Evolutionary conservation across 1,139 yeast species (phyloP).

Genomic region (Taphrina pruni): DNA sequence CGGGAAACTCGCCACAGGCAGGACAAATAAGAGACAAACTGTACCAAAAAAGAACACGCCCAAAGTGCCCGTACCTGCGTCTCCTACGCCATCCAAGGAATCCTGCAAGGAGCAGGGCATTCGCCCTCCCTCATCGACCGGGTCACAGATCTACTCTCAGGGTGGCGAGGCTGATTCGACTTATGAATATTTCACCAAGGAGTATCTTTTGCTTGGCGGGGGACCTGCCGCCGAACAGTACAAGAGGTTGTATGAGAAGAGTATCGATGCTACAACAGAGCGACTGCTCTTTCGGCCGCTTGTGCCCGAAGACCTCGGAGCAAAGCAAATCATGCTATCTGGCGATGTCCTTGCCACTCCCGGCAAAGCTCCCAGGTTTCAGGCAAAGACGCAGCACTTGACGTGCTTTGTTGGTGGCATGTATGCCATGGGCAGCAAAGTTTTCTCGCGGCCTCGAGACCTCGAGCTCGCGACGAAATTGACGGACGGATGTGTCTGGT

Average conservation of each 20-base stretch:
- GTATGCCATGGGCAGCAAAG: conserved; percentile 69
- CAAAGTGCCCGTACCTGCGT: background rate
- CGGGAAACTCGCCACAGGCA: background rate
- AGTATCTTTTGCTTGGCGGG: conserved; percentile 65
- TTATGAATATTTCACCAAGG: conserved; percentile 86
- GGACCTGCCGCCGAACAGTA: conserved; percentile 50
- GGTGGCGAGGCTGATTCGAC: conserved; percentile 90
- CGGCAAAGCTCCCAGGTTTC: conserved; percentile 44
- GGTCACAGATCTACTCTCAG: conserved; percentile 48
- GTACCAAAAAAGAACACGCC: background rate
- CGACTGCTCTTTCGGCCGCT: conserved; percentile 57
- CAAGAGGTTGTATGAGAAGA: conserved; percentile 52
- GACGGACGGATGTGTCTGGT: conserved; percentile 70
- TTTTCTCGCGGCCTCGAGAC: conserved; percentile 61
- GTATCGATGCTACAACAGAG: conserved; percentile 55
- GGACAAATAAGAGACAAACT: background rate
- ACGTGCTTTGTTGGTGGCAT: conserved; percentile 79
- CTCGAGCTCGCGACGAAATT: conserved; percentile 64
- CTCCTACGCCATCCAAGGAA: background rate
- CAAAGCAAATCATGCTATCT: conserved; percentile 55
- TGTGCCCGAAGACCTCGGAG: conserved; percentile 52
- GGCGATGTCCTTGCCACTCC: conserved; percentile 57
- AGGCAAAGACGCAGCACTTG: conserved; percentile 57
- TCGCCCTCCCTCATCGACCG: conserved; percentile 1
- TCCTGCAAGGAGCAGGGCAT: conserved; percentile 19